Evolutionary conservation across 1,284 basidiomycete genomes (phyloP), one percentile per base, ranked within the genome.

Genomic region (Sporisorium sorghi): DNA sequence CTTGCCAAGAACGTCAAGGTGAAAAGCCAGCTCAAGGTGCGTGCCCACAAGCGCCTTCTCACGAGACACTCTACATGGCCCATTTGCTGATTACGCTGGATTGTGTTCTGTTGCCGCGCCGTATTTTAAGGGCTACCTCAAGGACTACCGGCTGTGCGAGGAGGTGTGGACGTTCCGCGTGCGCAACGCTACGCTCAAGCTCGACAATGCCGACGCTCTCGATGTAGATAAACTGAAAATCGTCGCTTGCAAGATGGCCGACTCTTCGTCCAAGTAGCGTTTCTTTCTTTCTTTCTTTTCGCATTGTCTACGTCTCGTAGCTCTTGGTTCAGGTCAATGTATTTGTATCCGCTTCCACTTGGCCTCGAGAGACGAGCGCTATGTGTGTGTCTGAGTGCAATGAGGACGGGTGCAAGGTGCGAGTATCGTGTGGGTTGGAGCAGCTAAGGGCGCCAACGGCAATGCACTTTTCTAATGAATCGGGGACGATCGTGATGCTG

Each of bases 101-200:
- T 35, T 44, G 72, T 37, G 14, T 21, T 14, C 11, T 28, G 24
- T 6, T 39, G 17, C n/a, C n/a, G n/a, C n/a, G n/a, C n/a, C n/a
- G 23, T 2, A 11, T 28, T 32, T n/a, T n/a, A 26, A 82, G 80
- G 82, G 83, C 15, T 81, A 84, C 37, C 50, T 84, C 33, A 77
- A 78, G 58, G 75, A 80, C 65, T 84, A 84, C 67, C 62, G 80
- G 19, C 69, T 76, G 17, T 84, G 83, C 63, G 81, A 84, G 56
- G 83, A 84, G 52, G 83, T 84, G 33, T 84, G 83, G 83, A 83
- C 81, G 5, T 84, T 83, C 64, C 71, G 79, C 6, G 78, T 83
- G 10, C 79, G 80, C 33, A 76, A 83, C 44, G 81, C 79, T 1
- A 74, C 78, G 42, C 62, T 84, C 44, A 84, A 83, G 60, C 58